Evolutionary conservation across 768 basidiomycete genomes (phyloP), one percentile per base, ranked within the genome.

Genomic region (Hysterangium stoloniferum): DNA sequence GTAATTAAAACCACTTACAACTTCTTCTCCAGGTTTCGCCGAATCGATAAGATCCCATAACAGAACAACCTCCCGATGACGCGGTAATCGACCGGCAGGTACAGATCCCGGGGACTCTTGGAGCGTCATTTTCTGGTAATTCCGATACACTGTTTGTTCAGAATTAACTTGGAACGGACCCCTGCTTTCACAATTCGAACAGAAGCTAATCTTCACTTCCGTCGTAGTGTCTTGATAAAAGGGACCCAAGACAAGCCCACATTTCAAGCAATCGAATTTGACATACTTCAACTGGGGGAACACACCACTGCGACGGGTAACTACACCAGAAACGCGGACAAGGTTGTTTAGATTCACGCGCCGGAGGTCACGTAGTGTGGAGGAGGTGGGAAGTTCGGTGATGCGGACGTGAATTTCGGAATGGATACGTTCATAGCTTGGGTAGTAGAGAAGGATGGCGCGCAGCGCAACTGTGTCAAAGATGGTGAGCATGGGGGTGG

Each of bases 271-370:
- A 65, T 98, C 92, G 60, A 99, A 99, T 64, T 97, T 98, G 66
- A 99, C 94, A 61, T 97, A 96, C 70, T 99, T 98, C 53, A 99
- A 72, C 66, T 99, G 96, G n/a, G 96, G 96, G 68, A 98, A 98
- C 8, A 99, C 94, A 8, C 96, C 95, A 7, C 84, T 91, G 33
- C 96, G 77, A 52, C 96, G 74, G 1, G 96, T 99, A 38, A 99
- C 96, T 15, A 99, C 96, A 11, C 96, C 96, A 6, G 85, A 80
- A 6, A 99, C 87, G 32, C 96, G 86, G 28, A 99, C 93, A 36
- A 99, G 84, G 57, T 88, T 92, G 71, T 98, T 97, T 43, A 98
- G 76, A 62, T 98, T 86, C 34, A 80, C 76, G 42, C 96, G 84
- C 24, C 96, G 85, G 31, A 99, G 80, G 61, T 98, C 95, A 45